phyloP scores from a whole-genome alignment of 495 filamentous ascomycete species.

The Podospora comata region DNA sequence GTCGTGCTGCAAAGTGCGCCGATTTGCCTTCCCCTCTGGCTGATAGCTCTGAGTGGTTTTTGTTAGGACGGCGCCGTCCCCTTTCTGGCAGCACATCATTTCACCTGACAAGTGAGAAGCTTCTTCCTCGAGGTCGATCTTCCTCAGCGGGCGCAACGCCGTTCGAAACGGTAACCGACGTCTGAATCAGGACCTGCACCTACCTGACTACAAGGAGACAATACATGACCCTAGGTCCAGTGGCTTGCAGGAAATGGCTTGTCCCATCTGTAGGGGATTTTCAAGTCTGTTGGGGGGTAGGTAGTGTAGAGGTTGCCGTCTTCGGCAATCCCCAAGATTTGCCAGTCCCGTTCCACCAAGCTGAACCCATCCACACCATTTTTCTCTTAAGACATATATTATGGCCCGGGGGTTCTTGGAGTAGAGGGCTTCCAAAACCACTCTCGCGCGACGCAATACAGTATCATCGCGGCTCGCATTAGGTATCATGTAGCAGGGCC shows the following conservation, averaged over 20 bases:
- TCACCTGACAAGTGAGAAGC: not conserved
- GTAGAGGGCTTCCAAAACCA: slow-evolving; percentile 1
- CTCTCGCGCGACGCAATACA: not conserved
- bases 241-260: slow-evolving; percentile 1
- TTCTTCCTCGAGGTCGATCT: not conserved
- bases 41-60: not conserved
- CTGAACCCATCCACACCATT: slow-evolving; percentile 8
- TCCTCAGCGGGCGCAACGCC: not conserved
- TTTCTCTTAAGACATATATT: slow-evolving; percentile 10
- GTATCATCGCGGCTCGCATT: not conserved
- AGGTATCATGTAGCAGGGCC: not conserved
- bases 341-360: slow-evolving; percentile 7
- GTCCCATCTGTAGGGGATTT: slow-evolving; percentile 11
- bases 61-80: not conserved
- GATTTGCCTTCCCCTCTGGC: too few relatives aligned
- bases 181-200: not conserved
- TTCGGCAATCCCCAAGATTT: slow-evolving; percentile 12
- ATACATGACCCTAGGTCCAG: slow-evolving; percentile 2
- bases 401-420: not conserved
- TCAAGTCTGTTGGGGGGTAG: not conserved
- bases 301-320: not conserved
- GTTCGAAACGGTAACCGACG: slow-evolving; percentile 5
- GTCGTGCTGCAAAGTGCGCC: not conserved
- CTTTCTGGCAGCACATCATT: not conserved
- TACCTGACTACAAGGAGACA: not conserved